Conservation (phyloP, 169 alveolate species). For the Prorocentrum cordatum region DNA sequence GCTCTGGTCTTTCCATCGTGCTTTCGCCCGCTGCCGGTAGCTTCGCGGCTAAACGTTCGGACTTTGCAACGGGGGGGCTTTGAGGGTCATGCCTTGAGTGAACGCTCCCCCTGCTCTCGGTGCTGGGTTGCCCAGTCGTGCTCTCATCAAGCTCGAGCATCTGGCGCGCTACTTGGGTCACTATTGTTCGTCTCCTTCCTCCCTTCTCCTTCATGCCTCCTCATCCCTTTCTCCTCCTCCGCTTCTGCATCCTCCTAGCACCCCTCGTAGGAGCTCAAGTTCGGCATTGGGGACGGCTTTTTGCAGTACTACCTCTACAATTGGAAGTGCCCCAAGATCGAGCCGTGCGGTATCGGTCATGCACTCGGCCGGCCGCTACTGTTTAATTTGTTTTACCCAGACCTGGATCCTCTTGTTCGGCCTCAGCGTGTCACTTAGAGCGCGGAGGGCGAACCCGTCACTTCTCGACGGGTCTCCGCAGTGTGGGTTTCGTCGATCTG, state of each 20-base stretch:
- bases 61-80: too few species aligned
- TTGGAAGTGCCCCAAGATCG: conserved; percentile 72
- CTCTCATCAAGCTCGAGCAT: not conserved
- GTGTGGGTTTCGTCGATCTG: too few species aligned
- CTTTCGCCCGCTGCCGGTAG: too few species aligned
- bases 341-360: not conserved
- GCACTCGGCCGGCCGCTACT: too few species aligned
- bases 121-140: not conserved
- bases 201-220: conserved; percentile 26
- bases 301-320: conserved; percentile 94
- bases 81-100: not conserved
- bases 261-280: conserved; percentile 79
- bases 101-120: not conserved
- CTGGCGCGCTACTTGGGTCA: not conserved
- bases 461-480: too few species aligned
- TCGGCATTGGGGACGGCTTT: conserved; percentile 94
- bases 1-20: too few species aligned
- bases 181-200: not conserved
- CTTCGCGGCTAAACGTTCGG: too few species aligned
- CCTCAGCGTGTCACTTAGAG: too few species aligned
- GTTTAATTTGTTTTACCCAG: too few species aligned
- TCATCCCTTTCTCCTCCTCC: conserved; percentile 13
- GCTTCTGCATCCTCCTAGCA: not conserved
- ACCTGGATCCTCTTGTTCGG: too few species aligned
- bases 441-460: too few species aligned